phyloP scores from a whole-genome alignment of 2,329 filamentous ascomycete genomes.

The Trichoderma sp. region DNA sequence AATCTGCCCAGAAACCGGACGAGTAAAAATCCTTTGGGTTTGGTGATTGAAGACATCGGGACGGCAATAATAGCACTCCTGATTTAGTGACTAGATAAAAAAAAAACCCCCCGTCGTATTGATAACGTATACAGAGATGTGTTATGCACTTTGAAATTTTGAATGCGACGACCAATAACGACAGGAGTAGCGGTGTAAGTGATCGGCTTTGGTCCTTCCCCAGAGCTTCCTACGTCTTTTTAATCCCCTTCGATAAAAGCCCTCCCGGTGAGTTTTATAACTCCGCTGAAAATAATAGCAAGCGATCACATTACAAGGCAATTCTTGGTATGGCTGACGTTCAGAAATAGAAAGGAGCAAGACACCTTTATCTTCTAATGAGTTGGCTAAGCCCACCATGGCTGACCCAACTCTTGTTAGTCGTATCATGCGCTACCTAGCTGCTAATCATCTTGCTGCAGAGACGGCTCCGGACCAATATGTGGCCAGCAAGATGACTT shows the following conservation, averaged over 20 bases:
- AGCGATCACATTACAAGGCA: neutral
- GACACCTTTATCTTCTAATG: constrained; percentile 19
- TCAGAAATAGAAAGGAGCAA: constrained; percentile 23
- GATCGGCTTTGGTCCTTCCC: neutral
- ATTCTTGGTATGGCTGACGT: neutral
- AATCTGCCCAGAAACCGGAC: neutral
- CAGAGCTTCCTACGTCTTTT: neutral
- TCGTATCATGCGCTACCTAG: constrained; percentile 34
- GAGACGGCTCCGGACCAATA: constrained; percentile 31
- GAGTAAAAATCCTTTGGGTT: neutral
- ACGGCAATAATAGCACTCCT: neutral
- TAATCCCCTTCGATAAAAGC: neutral
- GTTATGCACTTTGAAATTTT: neutral
- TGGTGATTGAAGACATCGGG: neutral
- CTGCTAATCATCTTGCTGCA: constrained; percentile 30
- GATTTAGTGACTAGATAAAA: neutral
- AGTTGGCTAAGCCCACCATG: constrained; percentile 25
- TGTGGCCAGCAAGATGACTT: constrained; percentile 30
- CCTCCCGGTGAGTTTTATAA: neutral
- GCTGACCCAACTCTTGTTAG: constrained; percentile 29
- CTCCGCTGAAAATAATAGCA: neutral
- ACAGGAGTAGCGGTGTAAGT: neutral
- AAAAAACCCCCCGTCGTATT: neutral
- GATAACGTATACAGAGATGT: neutral
- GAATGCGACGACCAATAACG: neutral